A percentile compares a stretch with the other conserved stretches of the same genome.
Conservation (phyloP, 2,329 filamentous ascomycete species). For the Graphiopsis chlorocephala region DNA sequence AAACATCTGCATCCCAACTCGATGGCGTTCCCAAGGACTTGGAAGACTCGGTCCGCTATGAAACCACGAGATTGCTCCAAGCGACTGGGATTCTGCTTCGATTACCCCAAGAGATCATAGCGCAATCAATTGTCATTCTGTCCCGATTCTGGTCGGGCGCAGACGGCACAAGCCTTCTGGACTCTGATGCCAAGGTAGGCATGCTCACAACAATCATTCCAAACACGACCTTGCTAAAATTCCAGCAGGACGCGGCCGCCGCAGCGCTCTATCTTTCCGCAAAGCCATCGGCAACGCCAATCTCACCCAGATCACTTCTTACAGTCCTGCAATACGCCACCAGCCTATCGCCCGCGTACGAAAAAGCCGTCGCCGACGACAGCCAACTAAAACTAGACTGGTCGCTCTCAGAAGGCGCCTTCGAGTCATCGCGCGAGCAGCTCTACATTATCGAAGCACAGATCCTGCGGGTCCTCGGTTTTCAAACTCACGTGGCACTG, state of each 20-base stretch:
- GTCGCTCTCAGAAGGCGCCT: conserved; percentile 71
- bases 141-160: conserved; percentile 74
- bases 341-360: conserved; percentile 59
- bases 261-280: conserved; percentile 76
- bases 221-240: neutral
- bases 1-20: conserved; percentile 53
- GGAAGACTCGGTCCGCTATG: conserved; percentile 68
- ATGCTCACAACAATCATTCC: neutral
- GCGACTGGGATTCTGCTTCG: conserved; percentile 77
- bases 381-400: conserved; percentile 23
- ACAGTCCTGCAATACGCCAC: conserved; percentile 83
- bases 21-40: conserved; percentile 63
- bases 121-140: conserved; percentile 78
- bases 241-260: conserved; percentile 70
- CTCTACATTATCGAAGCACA: conserved; percentile 74
- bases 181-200: conserved; percentile 52
- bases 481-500: conserved; percentile 79
- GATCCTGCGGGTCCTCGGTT: conserved; percentile 72
- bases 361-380: conserved; percentile 35
- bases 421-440: conserved; percentile 60
- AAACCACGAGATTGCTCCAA: conserved; percentile 71
- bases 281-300: conserved; percentile 76
- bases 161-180: conserved; percentile 48
- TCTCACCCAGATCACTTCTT: conserved; percentile 74
- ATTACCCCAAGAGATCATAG: conserved; percentile 80